A percentile compares a stretch with the other conserved stretches of the same genome.
Conservation (phyloP, 2,329 filamentous ascomycete genomes). For the Fusarium redolens region DNA sequence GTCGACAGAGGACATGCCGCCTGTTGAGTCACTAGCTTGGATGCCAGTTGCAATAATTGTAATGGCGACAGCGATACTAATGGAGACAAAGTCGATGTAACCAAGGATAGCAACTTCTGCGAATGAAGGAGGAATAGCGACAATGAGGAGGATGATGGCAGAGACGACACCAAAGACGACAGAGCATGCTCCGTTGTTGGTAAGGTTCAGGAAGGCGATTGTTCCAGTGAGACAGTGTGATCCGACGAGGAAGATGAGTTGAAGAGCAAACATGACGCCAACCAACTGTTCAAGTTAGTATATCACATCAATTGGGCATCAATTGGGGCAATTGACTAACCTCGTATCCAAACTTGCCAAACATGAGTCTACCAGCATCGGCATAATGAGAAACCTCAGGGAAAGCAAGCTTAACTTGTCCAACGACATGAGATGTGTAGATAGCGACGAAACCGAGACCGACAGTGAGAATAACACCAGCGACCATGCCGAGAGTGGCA, state of each 20-base stretch:
- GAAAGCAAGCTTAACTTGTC: conserved; percentile 60
- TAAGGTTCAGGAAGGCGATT: conserved; percentile 75
- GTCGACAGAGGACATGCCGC: conserved; percentile 48
- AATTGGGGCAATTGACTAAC: neutral
- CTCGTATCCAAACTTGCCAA: conserved; percentile 70
- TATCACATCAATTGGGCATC: neutral
- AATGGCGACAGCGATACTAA: conserved; percentile 71
- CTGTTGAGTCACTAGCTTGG: conserved; percentile 44
- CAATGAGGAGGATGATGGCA: conserved; percentile 57
- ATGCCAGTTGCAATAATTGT: conserved; percentile 75
- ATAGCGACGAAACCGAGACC: conserved; percentile 59
- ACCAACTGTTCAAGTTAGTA: conserved; percentile 54
- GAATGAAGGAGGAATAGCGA: conserved; percentile 61
- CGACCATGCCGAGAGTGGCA: conserved; percentile 65
- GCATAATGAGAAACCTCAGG: conserved; percentile 74
- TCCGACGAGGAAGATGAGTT: conserved; percentile 76
- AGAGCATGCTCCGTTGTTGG: conserved; percentile 63
- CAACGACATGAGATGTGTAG: conserved; percentile 60
- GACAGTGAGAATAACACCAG: conserved; percentile 57
- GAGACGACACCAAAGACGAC: conserved; percentile 59
- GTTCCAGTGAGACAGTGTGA: conserved; percentile 78
- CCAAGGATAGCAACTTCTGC: conserved; percentile 62
- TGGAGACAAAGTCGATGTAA: conserved; percentile 70
- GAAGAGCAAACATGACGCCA: conserved; percentile 69
- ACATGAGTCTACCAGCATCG: conserved; percentile 72